phyloP scores from a whole-genome alignment of 768 basidiomycete species.

The Amylocystis lapponica region DNA sequence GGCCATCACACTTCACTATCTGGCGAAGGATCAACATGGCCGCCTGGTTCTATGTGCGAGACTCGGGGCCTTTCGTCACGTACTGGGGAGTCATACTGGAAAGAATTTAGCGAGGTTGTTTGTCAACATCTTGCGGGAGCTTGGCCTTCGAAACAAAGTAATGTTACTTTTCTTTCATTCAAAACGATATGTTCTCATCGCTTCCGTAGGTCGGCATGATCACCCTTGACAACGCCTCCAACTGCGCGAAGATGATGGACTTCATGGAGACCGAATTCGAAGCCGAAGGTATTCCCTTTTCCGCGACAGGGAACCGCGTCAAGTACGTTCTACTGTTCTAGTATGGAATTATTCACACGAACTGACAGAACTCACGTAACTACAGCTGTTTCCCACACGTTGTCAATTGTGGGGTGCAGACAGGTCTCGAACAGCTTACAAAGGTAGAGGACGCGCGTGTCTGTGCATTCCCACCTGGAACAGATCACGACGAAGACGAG shows the following conservation, averaged over 20 bases:
- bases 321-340: not conserved
- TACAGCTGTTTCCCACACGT: constrained; percentile 15
- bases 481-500: too few species aligned
- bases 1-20: constrained; percentile 40
- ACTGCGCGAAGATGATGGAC: constrained; percentile 19
- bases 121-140: constrained; percentile 14
- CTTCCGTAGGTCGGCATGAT: constrained; percentile 32
- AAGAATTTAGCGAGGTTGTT: constrained; percentile 31
- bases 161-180: constrained; percentile 8
- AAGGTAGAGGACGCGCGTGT: not conserved
- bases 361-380: not conserved
- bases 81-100: constrained; percentile 34
- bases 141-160: constrained; percentile 21
- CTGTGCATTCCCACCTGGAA: too few species aligned
- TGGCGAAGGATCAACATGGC: constrained; percentile 6
- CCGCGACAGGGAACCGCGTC: constrained; percentile 12
- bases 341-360: not conserved
- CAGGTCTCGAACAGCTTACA: constrained; percentile 1
- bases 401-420: constrained; percentile 7
- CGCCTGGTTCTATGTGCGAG: constrained; percentile 24
- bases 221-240: constrained; percentile 25
- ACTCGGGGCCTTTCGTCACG: constrained; percentile 30
- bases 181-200: constrained; percentile 17
- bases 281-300: constrained; percentile 12
- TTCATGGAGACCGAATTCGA: constrained; percentile 7